Percentiles rank a stretch among this genome's conserved stretches.
Conservation (phyloP, 140 eudicot species). For the Bidens hawaiensis region DNA sequence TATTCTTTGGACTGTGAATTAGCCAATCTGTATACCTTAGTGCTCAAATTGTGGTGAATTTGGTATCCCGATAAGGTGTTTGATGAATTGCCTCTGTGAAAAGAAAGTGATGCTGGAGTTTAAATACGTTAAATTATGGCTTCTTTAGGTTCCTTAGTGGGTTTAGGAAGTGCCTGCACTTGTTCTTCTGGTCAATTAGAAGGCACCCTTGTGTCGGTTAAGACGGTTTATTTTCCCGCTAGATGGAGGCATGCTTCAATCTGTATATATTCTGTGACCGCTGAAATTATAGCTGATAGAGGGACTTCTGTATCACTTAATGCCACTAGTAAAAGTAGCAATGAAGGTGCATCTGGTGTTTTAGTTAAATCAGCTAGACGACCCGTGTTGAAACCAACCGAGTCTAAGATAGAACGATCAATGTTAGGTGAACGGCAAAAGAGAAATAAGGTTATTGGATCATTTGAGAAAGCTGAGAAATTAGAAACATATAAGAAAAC, state of each 20-base stretch:
- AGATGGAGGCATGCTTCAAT: slow-evolving; percentile 66
- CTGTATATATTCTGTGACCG: slow-evolving; percentile 67
- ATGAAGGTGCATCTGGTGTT: slow-evolving; percentile 41
- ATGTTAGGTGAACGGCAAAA: slow-evolving; percentile 46
- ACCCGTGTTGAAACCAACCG: slow-evolving; percentile 51
- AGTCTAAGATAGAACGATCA: slow-evolving; percentile 33
- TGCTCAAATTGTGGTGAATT: background rate
- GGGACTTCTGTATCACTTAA: slow-evolving; percentile 57
- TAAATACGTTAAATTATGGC: slow-evolving; percentile 43
- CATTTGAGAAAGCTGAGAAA: slow-evolving; percentile 78
- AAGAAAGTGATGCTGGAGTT: slow-evolving; percentile 39
- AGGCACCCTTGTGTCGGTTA: slow-evolving; percentile 47
- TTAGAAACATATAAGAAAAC: slow-evolving; percentile 47
- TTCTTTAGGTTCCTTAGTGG: slow-evolving; percentile 72
- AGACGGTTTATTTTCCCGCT: slow-evolving; percentile 40
- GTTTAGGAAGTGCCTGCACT: slow-evolving; percentile 68
- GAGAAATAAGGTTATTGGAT: slow-evolving; percentile 67
- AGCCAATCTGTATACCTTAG: slow-evolving; percentile 1
- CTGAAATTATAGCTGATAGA: slow-evolving; percentile 67
- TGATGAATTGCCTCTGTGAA: slow-evolving; percentile 17
- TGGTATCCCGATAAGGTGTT: slow-evolving; percentile 29
- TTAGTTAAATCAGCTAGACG: slow-evolving; percentile 56
- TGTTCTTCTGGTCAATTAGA: slow-evolving; percentile 57
- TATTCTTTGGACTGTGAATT: background rate
- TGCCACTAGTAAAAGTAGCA: slow-evolving; percentile 46